Percentiles rank a stretch among this genome's conserved stretches.
These are phyloP conservation scores for Chlamydomonas sp. DNA, from an alignment of 139 green algal genomes.

Conservation along the genomic window DNA sequence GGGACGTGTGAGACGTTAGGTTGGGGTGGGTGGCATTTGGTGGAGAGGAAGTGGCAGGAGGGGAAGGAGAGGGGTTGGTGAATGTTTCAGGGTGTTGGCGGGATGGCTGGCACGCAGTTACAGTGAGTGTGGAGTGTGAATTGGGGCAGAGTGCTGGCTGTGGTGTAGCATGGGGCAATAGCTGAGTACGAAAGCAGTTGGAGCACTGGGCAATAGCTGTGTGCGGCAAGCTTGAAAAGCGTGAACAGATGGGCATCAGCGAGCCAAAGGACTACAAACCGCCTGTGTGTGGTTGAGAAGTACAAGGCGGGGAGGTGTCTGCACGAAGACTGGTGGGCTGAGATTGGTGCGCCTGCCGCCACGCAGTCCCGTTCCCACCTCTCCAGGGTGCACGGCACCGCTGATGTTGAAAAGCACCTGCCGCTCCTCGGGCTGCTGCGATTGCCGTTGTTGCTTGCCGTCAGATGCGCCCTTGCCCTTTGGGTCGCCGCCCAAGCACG, in stretches of 20 bases:
- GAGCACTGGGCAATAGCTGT: too few relatives aligned
- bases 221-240: neutral
- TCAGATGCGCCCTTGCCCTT: neutral
- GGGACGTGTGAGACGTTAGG: neutral
- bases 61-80: neutral
- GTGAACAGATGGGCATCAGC: neutral
- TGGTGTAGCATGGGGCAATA: too few relatives aligned
- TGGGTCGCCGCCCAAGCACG: neutral
- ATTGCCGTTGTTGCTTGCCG: neutral
- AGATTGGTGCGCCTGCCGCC: neutral
- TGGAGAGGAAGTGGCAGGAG: neutral
- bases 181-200: too few relatives aligned
- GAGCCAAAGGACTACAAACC: neutral
- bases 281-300: neutral
- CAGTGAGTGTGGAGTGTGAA: too few relatives aligned
- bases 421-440: slow-evolving; percentile 8
- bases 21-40: neutral
- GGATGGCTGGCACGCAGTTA: too few relatives aligned
- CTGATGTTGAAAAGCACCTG: slow-evolving; percentile 53
- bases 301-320: neutral
- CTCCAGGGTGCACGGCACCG: slow-evolving; percentile 43
- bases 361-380: slow-evolving; percentile 10
- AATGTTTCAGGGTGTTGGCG: too few relatives aligned
- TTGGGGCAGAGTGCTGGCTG: too few relatives aligned
- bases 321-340: neutral